Conservation (phyloP, 768 basidiomycete genomes). For the Amanita exitialis region DNA sequence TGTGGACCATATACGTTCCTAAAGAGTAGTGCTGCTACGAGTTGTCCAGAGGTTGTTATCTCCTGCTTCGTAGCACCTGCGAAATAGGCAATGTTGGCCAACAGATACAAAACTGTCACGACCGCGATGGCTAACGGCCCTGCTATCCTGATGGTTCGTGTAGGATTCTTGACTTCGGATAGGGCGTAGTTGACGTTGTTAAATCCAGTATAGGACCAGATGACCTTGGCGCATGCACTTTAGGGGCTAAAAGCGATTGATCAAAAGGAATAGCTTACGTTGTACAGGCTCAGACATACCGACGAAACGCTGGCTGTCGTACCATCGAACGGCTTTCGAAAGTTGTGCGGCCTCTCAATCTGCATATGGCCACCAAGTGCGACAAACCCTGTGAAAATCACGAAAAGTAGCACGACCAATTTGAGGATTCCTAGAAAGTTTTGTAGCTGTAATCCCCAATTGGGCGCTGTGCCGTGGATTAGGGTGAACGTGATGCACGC, state of each 20-base stretch:
- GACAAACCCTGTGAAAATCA: conserved; percentile 30
- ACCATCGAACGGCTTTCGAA: conserved; percentile 1
- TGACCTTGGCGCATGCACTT: neutral
- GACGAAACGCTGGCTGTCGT: conserved; percentile 29
- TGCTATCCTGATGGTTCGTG: conserved; percentile 52
- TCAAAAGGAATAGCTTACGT: conserved; percentile 14
- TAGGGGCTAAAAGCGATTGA: neutral
- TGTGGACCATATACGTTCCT: conserved; percentile 49
- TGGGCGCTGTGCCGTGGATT: conserved; percentile 33
- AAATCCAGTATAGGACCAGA: conserved; percentile 42
- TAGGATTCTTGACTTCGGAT: conserved; percentile 52
- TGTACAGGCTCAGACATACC: conserved; percentile 44
- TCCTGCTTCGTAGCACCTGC: conserved; percentile 58
- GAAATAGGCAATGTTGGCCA: conserved; percentile 59
- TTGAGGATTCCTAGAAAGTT: conserved; percentile 55
- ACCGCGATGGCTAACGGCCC: conserved; percentile 49
- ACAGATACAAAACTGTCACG: conserved; percentile 46
- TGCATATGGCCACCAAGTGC: neutral
- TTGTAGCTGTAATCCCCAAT: conserved; percentile 49
- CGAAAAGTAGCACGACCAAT: conserved; percentile 29
- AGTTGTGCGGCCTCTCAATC: conserved; percentile 12
- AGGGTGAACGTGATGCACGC: conserved; percentile 26
- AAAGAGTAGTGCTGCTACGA: conserved; percentile 61
- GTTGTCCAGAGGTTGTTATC: conserved; percentile 33
- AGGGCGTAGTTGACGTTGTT: conserved; percentile 62